Percentiles rank a stretch among this genome's conserved stretches.
Conservation (phyloP, 805 yeast species). For the Jamesozyma lodderae region DNA sequence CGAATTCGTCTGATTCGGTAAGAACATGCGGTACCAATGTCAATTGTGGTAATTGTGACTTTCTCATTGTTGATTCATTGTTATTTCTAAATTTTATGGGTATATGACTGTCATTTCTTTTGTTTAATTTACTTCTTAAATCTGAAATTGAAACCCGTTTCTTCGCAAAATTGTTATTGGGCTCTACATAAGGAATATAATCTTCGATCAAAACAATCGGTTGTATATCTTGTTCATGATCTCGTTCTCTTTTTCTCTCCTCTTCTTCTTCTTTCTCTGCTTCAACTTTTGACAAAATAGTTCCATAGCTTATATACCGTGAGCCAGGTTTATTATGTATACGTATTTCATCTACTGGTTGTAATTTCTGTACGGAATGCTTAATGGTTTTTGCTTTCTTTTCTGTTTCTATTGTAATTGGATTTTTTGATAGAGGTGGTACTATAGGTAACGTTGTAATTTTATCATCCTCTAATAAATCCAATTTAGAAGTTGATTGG, state of each 20-base stretch:
- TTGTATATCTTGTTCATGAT: conserved; percentile 9
- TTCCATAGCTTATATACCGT: conserved; percentile 14
- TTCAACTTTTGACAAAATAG: neutral
- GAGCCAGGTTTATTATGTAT: conserved; percentile 10
- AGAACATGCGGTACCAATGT: conserved; percentile 10
- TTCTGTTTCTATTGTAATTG: too few relatives aligned
- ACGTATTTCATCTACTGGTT: conserved; percentile 14
- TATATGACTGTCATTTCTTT: conserved; percentile 14
- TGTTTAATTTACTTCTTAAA: conserved; percentile 19
- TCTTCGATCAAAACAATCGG: conserved; percentile 27
- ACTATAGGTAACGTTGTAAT: conserved; percentile 26
- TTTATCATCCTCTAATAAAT: conserved; percentile 23
- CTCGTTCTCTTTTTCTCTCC: conserved; percentile 3
- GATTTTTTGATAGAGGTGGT: conserved; percentile 14
- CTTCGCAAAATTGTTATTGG: conserved; percentile 2
- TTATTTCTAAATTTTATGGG: conserved; percentile 19
- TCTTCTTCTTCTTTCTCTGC: too few relatives aligned
- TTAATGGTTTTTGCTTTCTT: neutral
- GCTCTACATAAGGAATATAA: conserved; percentile 17
- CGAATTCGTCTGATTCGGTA: conserved; percentile 4
- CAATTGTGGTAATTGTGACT: neutral
- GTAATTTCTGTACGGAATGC: neutral
- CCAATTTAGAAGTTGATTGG: conserved; percentile 24
- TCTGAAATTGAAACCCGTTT: conserved; percentile 25
- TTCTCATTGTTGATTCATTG: neutral